phyloP scores from a whole-genome alignment of 306 rosid species.

The Acacia acuminata region DNA sequence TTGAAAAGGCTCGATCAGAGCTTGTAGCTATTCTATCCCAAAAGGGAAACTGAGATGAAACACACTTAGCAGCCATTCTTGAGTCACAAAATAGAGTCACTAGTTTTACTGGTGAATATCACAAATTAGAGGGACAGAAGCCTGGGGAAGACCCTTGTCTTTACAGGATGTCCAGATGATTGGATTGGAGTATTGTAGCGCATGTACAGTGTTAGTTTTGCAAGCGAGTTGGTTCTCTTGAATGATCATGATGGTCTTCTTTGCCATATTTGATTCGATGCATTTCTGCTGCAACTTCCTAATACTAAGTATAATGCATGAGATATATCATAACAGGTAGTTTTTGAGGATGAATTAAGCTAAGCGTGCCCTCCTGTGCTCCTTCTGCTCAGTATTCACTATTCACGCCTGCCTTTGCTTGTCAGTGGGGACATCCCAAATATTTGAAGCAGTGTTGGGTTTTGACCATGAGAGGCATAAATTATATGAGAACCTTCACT shows the following conservation, averaged over 20 bases:
- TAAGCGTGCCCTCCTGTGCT: background rate
- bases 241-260: slow-evolving; percentile 20
- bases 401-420: background rate
- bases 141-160: background rate
- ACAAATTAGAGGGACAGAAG: background rate
- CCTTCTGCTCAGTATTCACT: background rate
- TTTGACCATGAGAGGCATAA: background rate
- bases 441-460: background rate
- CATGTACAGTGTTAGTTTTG: slow-evolving; percentile 27
- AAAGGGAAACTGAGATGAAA: slow-evolving; percentile 49
- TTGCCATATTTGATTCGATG: slow-evolving; percentile 2
- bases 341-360: background rate
- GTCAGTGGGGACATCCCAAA: background rate
- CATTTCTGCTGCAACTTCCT: background rate
- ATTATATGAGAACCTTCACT: background rate
- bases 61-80: slow-evolving; percentile 16
- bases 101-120: slow-evolving; percentile 8
- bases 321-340: background rate
- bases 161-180: slow-evolving; percentile 10
- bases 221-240: slow-evolving; percentile 3
- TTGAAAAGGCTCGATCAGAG: slow-evolving; percentile 71
- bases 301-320: background rate
- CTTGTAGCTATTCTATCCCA: slow-evolving; percentile 58
- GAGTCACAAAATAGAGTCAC: background rate
- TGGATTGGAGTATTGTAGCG: slow-evolving; percentile 7